phyloP scores from a whole-genome alignment of 2,329 filamentous ascomycete genomes.

The Diaporthe citriasiana region DNA sequence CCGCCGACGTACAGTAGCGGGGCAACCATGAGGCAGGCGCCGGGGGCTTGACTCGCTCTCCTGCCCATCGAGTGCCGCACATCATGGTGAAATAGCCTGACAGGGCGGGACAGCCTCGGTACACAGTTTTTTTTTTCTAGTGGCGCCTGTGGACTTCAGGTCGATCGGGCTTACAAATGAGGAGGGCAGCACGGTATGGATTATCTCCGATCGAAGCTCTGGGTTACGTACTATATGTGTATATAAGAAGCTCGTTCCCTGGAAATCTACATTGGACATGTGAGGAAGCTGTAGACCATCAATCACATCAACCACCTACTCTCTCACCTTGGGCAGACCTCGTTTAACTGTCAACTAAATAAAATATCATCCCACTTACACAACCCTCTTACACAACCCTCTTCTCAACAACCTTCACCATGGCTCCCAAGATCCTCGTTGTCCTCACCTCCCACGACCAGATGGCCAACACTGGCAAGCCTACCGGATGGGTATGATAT shows the following conservation, averaged over 20 bases:
- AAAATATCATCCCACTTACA: conserved; percentile 3
- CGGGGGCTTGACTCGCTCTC: conserved; percentile 16
- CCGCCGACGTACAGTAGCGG: conserved; percentile 2
- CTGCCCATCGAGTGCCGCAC: not conserved
- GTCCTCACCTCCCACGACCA: conserved; percentile 75
- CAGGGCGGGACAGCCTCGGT: conserved; percentile 19
- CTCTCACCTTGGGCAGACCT: not conserved
- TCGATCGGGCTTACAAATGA: conserved; percentile 29
- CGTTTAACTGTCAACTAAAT: not conserved
- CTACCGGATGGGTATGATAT: conserved; percentile 71
- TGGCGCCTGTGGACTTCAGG: not conserved
- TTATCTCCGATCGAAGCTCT: conserved; percentile 21
- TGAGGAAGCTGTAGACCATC: not conserved
- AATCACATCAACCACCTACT: not conserved
- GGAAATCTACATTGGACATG: not conserved
- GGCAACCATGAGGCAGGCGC: not conserved
- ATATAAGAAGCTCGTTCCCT: conserved; percentile 22
- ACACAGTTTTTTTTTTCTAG: conserved; percentile 7
- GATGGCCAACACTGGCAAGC: conserved; percentile 63
- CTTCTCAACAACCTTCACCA: conserved; percentile 45
- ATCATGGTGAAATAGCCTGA: not conserved
- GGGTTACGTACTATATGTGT: not conserved
- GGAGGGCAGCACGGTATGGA: not conserved
- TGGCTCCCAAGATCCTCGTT: conserved; percentile 75
- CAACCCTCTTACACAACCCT: too few species aligned